Conservation (phyloP, 2,329 filamentous ascomycete genomes). For the Thelonectria rubi region DNA sequence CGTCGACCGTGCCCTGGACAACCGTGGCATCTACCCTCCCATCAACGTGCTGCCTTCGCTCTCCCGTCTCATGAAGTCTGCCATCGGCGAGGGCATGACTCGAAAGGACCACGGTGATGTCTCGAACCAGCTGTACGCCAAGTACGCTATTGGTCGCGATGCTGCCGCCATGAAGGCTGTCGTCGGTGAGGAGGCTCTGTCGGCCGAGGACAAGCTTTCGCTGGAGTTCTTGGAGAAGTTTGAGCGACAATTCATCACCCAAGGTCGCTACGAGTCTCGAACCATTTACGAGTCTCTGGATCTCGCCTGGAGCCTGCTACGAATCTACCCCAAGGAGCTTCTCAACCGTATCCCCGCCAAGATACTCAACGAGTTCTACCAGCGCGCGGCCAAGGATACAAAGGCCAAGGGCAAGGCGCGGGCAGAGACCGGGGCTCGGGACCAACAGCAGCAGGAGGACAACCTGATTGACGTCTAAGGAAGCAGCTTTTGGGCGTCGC, state of each 20-base stretch:
- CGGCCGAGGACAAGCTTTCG: conserved; percentile 94
- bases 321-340: conserved; percentile 97
- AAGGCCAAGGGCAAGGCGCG: conserved; percentile 70
- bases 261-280: conserved; percentile 91
- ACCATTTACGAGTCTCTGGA: conserved; percentile 94
- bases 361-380: conserved; percentile 84
- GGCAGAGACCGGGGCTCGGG: conserved; percentile 52
- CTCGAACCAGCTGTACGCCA: conserved; percentile 99
- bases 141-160: conserved; percentile 98
- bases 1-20: conserved; percentile 90
- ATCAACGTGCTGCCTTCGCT: conserved; percentile 99
- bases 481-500: conserved; percentile 33
- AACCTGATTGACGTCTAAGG: conserved; percentile 68
- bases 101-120: conserved; percentile 97
- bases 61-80: conserved; percentile 99
- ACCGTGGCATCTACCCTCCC: conserved; percentile 97
- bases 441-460: conserved; percentile 59
- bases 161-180: conserved; percentile 99
- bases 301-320: conserved; percentile 92
- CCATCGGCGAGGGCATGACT: conserved; percentile 96
- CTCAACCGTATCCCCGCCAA: conserved; percentile 94
- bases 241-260: conserved; percentile 91
- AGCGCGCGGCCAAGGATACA: conserved; percentile 69
- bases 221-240: conserved; percentile 99
- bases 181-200: conserved; percentile 96